A percentile compares a stretch with the other conserved stretches of the same genome.
Conservation (phyloP, 805 yeast genomes). For the Naumovozyma dairenensis region DNA sequence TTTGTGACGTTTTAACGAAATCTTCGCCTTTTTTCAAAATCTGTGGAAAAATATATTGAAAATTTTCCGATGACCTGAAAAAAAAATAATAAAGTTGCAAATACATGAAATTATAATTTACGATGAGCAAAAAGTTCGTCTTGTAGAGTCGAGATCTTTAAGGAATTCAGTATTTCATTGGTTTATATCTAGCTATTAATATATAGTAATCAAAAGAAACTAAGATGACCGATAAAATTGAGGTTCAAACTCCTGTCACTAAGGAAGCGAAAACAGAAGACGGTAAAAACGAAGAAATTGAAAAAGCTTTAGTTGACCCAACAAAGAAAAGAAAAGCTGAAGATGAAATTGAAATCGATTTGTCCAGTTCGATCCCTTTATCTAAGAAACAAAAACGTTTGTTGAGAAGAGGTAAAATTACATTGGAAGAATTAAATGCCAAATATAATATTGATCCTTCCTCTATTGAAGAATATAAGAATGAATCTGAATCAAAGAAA, state of each 20-base stretch:
- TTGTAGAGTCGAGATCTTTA: too few species aligned
- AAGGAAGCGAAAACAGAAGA: neutral
- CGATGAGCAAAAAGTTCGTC: neutral
- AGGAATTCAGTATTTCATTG: too few species aligned
- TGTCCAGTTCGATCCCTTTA: constrained; percentile 64
- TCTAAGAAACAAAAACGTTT: constrained; percentile 87
- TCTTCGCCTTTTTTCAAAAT: neutral
- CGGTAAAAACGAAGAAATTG: constrained; percentile 22
- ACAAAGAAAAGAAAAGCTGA: constrained; percentile 31
- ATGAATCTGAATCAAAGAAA: constrained; percentile 28
- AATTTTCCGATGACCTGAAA: constrained; percentile 4
- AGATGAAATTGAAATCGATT: constrained; percentile 58
- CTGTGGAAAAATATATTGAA: constrained; percentile 1
- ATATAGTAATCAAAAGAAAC: neutral
- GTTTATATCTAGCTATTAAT: too few species aligned
- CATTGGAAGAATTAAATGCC: constrained; percentile 44
- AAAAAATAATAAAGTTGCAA: neutral
- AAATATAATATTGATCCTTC: constrained; percentile 32
- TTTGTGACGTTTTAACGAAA: too few species aligned
- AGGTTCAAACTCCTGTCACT: neutral
- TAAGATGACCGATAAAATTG: neutral
- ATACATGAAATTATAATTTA: neutral
- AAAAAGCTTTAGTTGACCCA: constrained; percentile 28
- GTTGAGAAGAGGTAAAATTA: constrained; percentile 65
- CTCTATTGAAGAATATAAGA: constrained; percentile 28